phyloP scores from a whole-genome alignment of 129 eudicot species.

The Ambrosia trifida region DNA sequence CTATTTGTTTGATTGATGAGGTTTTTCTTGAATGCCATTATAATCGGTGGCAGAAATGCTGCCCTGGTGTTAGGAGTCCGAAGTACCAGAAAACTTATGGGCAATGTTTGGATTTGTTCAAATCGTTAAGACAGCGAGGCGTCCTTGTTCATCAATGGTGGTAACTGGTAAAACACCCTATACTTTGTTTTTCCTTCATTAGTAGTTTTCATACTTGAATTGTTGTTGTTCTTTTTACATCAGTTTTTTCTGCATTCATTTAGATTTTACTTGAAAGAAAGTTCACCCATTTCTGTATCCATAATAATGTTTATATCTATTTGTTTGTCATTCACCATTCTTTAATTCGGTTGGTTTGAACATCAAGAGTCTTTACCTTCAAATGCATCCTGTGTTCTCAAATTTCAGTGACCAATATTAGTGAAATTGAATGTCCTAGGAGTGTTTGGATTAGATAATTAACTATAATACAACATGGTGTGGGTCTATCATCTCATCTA shows the following conservation, averaged over 20 bases:
- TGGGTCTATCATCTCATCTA: neutral
- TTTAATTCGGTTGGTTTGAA: neutral
- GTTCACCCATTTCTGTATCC: neutral
- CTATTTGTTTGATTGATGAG: slow-evolving; percentile 91
- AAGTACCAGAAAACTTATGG: slow-evolving; percentile 79
- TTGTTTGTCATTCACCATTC: neutral
- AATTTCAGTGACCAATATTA: neutral
- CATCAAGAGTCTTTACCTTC: neutral
- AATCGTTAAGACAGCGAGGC: slow-evolving; percentile 75
- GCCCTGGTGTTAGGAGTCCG: slow-evolving; percentile 84
- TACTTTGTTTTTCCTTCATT: slow-evolving; percentile 19
- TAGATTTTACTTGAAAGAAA: slow-evolving; percentile 19
- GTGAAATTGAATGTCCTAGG: neutral
- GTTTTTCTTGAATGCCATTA: slow-evolving; percentile 95
- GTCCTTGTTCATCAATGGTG: slow-evolving; percentile 99
- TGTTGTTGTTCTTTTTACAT: slow-evolving; percentile 16
- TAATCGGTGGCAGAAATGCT: slow-evolving; percentile 94
- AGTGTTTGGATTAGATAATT: neutral
- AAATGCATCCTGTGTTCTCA: neutral
- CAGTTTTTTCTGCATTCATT: neutral
- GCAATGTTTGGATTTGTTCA: slow-evolving; percentile 77
- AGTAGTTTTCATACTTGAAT: neutral
- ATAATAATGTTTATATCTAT: slow-evolving; percentile 21
- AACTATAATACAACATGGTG: neutral
- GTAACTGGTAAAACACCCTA: slow-evolving; percentile 37